Evolutionary conservation across 2,329 filamentous ascomycete species (phyloP).

Genomic region (Hirsutella rhossiliensis): DNA sequence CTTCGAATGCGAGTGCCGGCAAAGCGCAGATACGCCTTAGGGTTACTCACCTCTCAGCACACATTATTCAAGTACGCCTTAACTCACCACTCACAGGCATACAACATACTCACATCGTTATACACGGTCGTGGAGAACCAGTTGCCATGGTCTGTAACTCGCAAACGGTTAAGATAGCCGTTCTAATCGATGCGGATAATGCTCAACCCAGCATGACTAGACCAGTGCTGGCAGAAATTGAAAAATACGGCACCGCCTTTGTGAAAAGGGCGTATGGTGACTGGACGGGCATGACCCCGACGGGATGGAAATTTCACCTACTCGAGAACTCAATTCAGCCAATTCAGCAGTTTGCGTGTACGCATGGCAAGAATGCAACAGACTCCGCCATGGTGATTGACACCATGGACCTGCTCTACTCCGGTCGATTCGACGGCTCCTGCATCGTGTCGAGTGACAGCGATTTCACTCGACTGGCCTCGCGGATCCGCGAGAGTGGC

Average conservation of each 20-base stretch:
- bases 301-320: slow-evolving; percentile 18
- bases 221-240: slow-evolving; percentile 15
- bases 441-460: slow-evolving; percentile 22
- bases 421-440: slow-evolving; percentile 18
- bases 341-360: slow-evolving; percentile 24
- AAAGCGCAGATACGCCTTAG: too few species aligned
- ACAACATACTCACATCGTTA: too few species aligned
- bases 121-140: too few species aligned
- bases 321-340: slow-evolving; percentile 20
- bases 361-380: slow-evolving; percentile 21
- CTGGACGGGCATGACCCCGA: slow-evolving; percentile 16
- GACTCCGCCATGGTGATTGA: slow-evolving; percentile 24
- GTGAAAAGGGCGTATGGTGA: slow-evolving; percentile 22
- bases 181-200: slow-evolving; percentile 23
- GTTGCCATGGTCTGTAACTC: too few species aligned
- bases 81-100: too few species aligned
- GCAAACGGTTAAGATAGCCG: slow-evolving; percentile 20
- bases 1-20: too few species aligned
- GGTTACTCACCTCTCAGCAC: too few species aligned
- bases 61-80: too few species aligned
- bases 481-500: slow-evolving; percentile 19
- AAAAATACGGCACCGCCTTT: slow-evolving; percentile 19
- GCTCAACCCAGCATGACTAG: slow-evolving; percentile 9
- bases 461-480: slow-evolving; percentile 22
- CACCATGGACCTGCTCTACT: slow-evolving; percentile 24